Percentiles rank a stretch among this genome's conserved stretches.
Evolutionary conservation across 2,329 filamentous ascomycete species (phyloP).

Genomic region (Fusarium bactridioides): DNA sequence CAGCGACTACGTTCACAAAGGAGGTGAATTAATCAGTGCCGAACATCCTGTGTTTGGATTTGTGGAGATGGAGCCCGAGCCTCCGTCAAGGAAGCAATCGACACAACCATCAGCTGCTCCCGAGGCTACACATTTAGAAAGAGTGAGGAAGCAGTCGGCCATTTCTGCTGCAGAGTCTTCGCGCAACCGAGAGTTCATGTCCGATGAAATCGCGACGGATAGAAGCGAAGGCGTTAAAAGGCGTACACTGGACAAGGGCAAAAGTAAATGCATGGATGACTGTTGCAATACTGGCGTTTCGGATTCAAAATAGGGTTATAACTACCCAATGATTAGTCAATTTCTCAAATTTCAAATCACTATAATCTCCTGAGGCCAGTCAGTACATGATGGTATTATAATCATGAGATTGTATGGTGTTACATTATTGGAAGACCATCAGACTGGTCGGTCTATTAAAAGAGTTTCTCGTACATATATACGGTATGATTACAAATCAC

Average conservation of each 20-base stretch:
- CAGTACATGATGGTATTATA: neutral
- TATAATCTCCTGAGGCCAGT: neutral
- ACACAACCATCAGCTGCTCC: neutral
- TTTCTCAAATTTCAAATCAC: neutral
- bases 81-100: neutral
- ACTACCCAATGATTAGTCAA: neutral
- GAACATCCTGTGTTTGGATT: slow-evolving; percentile 26
- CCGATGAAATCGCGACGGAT: neutral
- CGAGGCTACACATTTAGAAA: neutral
- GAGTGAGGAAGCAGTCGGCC: slow-evolving; percentile 6
- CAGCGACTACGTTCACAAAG: slow-evolving; percentile 44
- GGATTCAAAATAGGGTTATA: slow-evolving; percentile 9
- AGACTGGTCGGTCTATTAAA: neutral
- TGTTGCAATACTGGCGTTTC: neutral
- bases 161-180: slow-evolving; percentile 8
- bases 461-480: neutral
- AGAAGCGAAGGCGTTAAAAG: slow-evolving; percentile 9
- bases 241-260: slow-evolving; percentile 3
- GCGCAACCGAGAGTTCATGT: neutral
- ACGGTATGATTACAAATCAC: slow-evolving; percentile 25
- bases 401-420: neutral
- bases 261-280: slow-evolving; percentile 7
- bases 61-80: slow-evolving; percentile 24
- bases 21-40: slow-evolving; percentile 19
- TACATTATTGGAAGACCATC: neutral